Percentiles rank a stretch among this genome's conserved stretches.
Evolutionary conservation across 352 stramenopile genomes (phyloP).

Genomic region (Albugo laibachii): DNA sequence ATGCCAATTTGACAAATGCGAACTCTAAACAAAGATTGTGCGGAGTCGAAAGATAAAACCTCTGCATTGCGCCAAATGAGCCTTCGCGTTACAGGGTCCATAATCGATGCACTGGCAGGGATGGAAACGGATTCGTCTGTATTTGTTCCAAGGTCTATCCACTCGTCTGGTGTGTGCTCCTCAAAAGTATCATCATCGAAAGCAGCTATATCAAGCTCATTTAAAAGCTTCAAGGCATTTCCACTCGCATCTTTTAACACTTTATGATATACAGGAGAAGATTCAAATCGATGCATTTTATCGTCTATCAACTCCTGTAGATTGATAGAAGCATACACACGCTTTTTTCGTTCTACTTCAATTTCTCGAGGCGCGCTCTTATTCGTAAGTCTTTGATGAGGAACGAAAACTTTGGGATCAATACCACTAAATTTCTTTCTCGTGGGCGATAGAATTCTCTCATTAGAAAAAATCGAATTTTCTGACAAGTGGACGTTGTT

Average conservation of each 20-base stretch:
- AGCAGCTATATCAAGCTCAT: constrained; percentile 30
- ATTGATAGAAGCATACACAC: constrained; percentile 25
- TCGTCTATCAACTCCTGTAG: constrained; percentile 22
- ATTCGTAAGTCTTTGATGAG: constrained; percentile 24
- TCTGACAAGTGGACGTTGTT: constrained; percentile 9
- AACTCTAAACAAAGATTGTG: constrained; percentile 26
- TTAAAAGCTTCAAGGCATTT: constrained; percentile 26
- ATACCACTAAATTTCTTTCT: constrained; percentile 5
- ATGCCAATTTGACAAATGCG: constrained; percentile 47
- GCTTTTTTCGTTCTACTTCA: constrained; percentile 49
- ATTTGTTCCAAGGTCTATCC: constrained; percentile 31
- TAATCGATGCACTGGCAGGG: constrained; percentile 23
- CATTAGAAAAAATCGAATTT: no score
- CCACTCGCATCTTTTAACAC: constrained; percentile 24
- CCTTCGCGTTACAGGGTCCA: constrained; percentile 36
- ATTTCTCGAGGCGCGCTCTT: constrained; percentile 35
- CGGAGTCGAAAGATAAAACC: constrained; percentile 27
- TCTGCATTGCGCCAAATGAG: constrained; percentile 43
- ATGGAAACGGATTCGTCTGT: constrained; percentile 33
- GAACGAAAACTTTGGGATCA: constrained; percentile 54
- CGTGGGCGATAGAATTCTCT: no score
- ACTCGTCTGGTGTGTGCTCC: constrained; percentile 32
- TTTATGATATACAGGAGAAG: constrained; percentile 16
- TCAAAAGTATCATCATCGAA: constrained; percentile 77
- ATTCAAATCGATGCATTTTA: constrained; percentile 20